Base-by-base conservation (phyloP, 495 filamentous ascomycete species). In the Hyaloscypha variabilis region DNA sequence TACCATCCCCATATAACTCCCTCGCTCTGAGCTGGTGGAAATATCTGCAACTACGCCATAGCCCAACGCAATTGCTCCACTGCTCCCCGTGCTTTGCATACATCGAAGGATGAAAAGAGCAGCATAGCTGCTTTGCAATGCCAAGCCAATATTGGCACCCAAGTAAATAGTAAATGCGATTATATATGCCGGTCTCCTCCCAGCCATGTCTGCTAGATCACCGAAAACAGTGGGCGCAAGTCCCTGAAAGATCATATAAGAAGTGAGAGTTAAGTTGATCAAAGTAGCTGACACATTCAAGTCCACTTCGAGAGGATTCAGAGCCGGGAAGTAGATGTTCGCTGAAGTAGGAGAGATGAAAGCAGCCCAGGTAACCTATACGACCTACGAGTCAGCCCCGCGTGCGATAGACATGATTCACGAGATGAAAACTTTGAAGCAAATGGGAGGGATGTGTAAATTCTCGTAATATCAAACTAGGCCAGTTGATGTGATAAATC, bases 321-420 rank as follows among this genome's bases (percentile, higher is more conserved):
- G 77, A 2, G 88, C 87, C 5, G 90, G 91, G 65, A 93, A 92
- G 74, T 95, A 95, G 50, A 93, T 91, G 69, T 90, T 91, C 23
- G 88, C 88, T 0, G 88, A 91, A 58, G 92, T 81, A 2, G 90
- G 90, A 0, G 89, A 92, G 72, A 91, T 85, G 68, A 91, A 89
- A 42, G 85, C 83, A 13, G 85, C 85, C 58, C 81, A 80, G 26
- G 86, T 84, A 49, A 88, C 39, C 39, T 46, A 46, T 4, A 8
- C 11, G 13, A 34, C 13, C 31, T 34, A 34, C 8, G 31, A 34
- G 2, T 34, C 13, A 34, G 31, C 31, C 6, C 13, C 13, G 31
- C 13, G 6, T 34, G 6, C 6, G 8, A 34, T 1, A 8, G 31
- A 34, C 6, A 34, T 34, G 13, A 34, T 34, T 34, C 31, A 3